These are phyloP conservation scores for Sarocladium strictum DNA, from an alignment of 2,329 filamentous ascomycete species.

Conservation along the genomic window DNA sequence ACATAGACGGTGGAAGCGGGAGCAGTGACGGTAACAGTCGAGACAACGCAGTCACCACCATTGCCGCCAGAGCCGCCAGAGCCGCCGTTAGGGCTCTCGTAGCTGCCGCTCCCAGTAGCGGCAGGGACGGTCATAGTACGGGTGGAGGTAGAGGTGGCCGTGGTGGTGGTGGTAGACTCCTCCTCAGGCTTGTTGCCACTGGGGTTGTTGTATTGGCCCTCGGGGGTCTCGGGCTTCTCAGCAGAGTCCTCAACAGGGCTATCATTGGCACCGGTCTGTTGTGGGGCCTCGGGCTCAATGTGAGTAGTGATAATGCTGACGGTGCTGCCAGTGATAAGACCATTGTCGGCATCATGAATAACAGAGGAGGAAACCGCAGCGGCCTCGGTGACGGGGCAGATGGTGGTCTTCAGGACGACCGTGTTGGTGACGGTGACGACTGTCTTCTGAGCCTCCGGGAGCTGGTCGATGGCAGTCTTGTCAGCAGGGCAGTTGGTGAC, in stretches of 20 bases:
- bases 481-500: constrained; percentile 49
- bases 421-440: constrained; percentile 32
- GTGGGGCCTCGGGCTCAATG: constrained; percentile 7
- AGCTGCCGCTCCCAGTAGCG: constrained; percentile 16
- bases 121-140: constrained; percentile 28
- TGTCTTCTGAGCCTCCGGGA: constrained; percentile 29
- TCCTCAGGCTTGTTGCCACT: constrained; percentile 12
- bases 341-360: constrained; percentile 28
- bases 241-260: constrained; percentile 7
- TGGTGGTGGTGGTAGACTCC: constrained; percentile 31
- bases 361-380: constrained; percentile 34
- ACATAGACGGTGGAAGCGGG: constrained; percentile 30
- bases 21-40: constrained; percentile 23
- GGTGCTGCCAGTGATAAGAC: constrained; percentile 31
- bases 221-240: constrained; percentile 1
- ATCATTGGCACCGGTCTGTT: constrained; percentile 6
- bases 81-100: constrained; percentile 18
- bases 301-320: constrained; percentile 20
- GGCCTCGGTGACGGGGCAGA: constrained; percentile 41
- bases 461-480: constrained; percentile 24
- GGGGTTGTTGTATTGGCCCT: constrained; percentile 12
- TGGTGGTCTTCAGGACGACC: constrained; percentile 31
- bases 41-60: constrained; percentile 13
- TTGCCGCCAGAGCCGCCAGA: constrained; percentile 14
- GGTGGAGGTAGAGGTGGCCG: constrained; percentile 29